Conservation (phyloP, 2,329 filamentous ascomycete species). For the Alternaria gaisen region DNA sequence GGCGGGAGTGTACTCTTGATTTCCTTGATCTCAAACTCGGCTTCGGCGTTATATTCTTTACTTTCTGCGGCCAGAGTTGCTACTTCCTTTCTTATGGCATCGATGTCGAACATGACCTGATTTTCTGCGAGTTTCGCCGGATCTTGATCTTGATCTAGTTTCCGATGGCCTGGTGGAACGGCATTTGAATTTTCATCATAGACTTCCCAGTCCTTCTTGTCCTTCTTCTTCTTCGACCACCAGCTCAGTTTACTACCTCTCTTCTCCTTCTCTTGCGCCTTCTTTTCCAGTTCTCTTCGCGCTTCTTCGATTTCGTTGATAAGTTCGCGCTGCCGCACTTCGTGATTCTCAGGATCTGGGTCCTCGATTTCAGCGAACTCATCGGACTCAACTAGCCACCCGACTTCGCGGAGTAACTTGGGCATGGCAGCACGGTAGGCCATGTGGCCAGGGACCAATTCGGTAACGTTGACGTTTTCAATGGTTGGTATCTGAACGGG, state of each 20-base stretch:
- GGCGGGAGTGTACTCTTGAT: conserved; percentile 88
- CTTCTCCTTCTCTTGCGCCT: conserved; percentile 67
- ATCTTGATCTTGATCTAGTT: conserved; percentile 54
- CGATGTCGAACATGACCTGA: conserved; percentile 88
- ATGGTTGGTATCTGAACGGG: conserved; percentile 81
- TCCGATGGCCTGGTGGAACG: conserved; percentile 15
- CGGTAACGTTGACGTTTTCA: conserved; percentile 89
- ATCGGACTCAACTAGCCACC: conserved; percentile 90
- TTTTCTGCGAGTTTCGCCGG: conserved; percentile 62
- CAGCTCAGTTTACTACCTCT: conserved; percentile 68
- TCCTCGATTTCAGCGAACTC: conserved; percentile 98
- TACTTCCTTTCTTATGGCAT: conserved; percentile 77
- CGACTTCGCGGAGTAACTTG: conserved; percentile 81
- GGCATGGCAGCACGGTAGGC: conserved; percentile 95
- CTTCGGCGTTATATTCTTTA: conserved; percentile 38
- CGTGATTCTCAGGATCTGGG: conserved; percentile 92
- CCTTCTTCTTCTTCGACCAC: conserved; percentile 81
- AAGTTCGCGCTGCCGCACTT: conserved; percentile 85
- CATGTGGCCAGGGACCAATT: conserved; percentile 91
- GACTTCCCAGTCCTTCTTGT: conserved; percentile 93
- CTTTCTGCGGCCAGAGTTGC: conserved; percentile 80
- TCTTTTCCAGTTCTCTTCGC: conserved; percentile 82
- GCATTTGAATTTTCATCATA: conserved; percentile 71
- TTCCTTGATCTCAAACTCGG: conserved; percentile 72
- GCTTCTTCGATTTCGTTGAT: conserved; percentile 98